These are phyloP conservation scores for Phytophthora aleatoria DNA, from an alignment of 352 stramenopile species.

Conservation along the genomic window DNA sequence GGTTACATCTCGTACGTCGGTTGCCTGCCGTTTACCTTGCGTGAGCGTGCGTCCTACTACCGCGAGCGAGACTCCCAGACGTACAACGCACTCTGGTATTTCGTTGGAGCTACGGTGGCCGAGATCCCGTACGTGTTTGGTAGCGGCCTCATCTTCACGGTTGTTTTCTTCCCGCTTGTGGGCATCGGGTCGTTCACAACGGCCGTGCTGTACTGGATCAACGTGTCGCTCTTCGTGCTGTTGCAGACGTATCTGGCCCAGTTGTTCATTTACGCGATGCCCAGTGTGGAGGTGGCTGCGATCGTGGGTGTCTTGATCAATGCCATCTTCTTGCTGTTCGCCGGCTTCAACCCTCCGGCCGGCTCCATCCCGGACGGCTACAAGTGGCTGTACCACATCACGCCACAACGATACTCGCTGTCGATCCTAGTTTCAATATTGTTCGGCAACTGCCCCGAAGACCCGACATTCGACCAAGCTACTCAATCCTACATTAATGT, in stretches of 20 bases:
- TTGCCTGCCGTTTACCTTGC: conserved; percentile 66
- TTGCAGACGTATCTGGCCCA: conserved; percentile 48
- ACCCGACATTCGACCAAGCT: conserved; percentile 29
- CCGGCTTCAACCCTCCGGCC: conserved; percentile 60
- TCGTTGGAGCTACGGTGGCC: conserved; percentile 64
- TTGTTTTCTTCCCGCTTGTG: conserved; percentile 51
- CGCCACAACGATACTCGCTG: conserved; percentile 34
- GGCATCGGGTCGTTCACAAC: conserved; percentile 34
- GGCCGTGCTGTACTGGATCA: conserved; percentile 45
- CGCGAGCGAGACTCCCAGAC: conserved; percentile 66
- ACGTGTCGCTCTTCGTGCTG: conserved; percentile 39
- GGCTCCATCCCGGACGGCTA: conserved; percentile 45
- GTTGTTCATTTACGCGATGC: conserved; percentile 36
- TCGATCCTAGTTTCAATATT: conserved; percentile 31
- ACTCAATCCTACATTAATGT: conserved; percentile 29
- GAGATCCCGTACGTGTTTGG: conserved; percentile 66
- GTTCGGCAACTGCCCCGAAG: conserved; percentile 35
- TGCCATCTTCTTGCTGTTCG: conserved; percentile 65
- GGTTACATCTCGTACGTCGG: conserved; percentile 64
- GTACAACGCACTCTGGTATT: conserved; percentile 75
- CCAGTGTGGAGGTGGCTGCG: conserved; percentile 41
- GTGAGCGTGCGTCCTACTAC: conserved; percentile 80
- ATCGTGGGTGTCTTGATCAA: conserved; percentile 46
- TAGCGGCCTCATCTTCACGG: conserved; percentile 37
- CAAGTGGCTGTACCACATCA: conserved; percentile 56